Base-by-base conservation (phyloP, 768 basidiomycete species). In the Mycena albidolilacea region DNA sequence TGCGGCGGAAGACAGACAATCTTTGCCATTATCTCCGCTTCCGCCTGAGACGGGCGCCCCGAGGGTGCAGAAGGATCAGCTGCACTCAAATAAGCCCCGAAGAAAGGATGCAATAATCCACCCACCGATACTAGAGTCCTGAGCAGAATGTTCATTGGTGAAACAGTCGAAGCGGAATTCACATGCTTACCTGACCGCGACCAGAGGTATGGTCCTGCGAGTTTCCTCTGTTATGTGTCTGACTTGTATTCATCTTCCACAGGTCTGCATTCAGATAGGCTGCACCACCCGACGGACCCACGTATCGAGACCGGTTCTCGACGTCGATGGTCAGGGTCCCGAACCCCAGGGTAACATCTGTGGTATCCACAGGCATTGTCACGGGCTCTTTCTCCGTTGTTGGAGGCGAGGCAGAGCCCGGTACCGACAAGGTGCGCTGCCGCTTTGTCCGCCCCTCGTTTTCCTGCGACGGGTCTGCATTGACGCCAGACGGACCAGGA, bases 241-340 rank as follows among this genome's bases (percentile, higher is more conserved):
- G 70, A 21, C 58, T 37, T 38, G 62, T 15, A 54, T 67, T 63
- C 65, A 52, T 54, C 66, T 74, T 77, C 78, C 78, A 79, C 12
- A 77, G 62, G 39, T 76, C 77, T 8, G 73, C 55, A 57, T 75
- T 75, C 50, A 79, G 75, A 58, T 77, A 79, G 9, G 78, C 74
- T 5, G 78, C 75, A 43, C 75, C 77, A 38, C 78, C 76, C 3
- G 78, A 79, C 23, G 76, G 60, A 6, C 78, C 78, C 30, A 79
- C 64, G 46, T 79, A 79, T 50, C 78, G 73, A 7, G 78, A 79
- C 9, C 78, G 78, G 44, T 79, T 77, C 38, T 77, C 74, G 38
- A 73, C 75, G 73, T 79, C 78, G 37, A 79, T 79, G 3, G 78
- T 79, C 21, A 79, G 71, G 30, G 77, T 77, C 6, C 78, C 78